Base-by-base conservation (phyloP, 2,329 filamentous ascomycete species). In the Colletotrichum simmondsii region DNA sequence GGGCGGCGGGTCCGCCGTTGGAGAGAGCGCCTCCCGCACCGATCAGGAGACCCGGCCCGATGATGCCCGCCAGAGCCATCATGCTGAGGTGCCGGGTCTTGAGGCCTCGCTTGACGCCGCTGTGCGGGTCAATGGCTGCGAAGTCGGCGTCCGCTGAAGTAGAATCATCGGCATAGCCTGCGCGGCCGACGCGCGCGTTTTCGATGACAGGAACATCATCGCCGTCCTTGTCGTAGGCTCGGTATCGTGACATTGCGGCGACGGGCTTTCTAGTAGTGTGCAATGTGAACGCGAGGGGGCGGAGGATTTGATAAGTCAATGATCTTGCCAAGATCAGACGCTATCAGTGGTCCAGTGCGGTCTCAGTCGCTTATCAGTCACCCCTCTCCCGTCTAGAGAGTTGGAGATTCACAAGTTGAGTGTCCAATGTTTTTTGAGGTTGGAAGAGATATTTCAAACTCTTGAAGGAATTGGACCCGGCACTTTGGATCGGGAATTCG, bases 31-130 rank as follows among this genome's bases (percentile, higher is more conserved):
- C 90, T 46, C 93, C 93, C 2, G 92, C 88, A 19, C 93, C 93
- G 66, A 95, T 91, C 3, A 95, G 87, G 53, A 95, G 84, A 26
- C 93, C 93, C 4, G 93, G 92, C 0, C 93, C 93, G 73, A 88
- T 91, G 83, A 86, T 92, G 77, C 84, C 90, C 75, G 87, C 92
- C 75, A 91, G 80, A 6, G 89, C 89, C 88, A 91, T 90, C 88
- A 94, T 93, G 73, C 87, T 89, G 14, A 93, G 80, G 79, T 93
- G 91, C 7, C 91, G 85, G 46, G 91, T 92, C 81, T 93, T 92
- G 66, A 94, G 86, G 2, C 91, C 92, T 71, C 92, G 88, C 83
- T 91, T 92, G 76, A 94, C 91, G 37, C 92, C 90, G 73, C 87
- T 90, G 68, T 91, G 84, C 28, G 90, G 87, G 81, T 93, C 88